Evolutionary conservation across 176 grass and related monocot species (phyloP).

Genomic region (Chrysopogon serrulatus): DNA sequence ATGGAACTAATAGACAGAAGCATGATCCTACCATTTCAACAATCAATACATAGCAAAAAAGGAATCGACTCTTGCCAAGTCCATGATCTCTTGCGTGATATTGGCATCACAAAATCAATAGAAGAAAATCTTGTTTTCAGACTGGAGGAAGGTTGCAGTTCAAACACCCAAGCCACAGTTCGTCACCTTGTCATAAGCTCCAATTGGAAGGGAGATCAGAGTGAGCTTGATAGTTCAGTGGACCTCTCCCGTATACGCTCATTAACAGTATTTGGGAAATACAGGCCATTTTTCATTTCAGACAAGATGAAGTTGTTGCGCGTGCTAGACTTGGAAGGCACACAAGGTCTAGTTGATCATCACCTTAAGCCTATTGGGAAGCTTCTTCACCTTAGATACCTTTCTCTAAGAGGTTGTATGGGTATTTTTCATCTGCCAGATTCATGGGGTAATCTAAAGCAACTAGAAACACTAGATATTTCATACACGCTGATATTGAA

Average conservation of each 20-base stretch:
- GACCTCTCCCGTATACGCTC: not conserved
- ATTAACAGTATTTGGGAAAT: conserved; percentile 8
- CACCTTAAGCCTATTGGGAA: conserved; percentile 1
- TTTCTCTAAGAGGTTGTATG: not conserved
- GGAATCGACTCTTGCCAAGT: not conserved
- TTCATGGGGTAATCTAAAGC: not conserved
- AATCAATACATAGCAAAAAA: not conserved
- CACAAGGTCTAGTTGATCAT: not conserved
- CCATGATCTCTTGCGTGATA: conserved; percentile 25
- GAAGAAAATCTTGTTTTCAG: too few species aligned
- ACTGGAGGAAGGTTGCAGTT: not conserved
- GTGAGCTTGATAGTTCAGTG: not conserved
- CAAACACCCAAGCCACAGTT: not conserved
- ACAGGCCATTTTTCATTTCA: not conserved
- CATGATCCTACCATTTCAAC: not conserved
- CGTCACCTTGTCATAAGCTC: not conserved
- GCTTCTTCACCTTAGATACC: conserved; percentile 7
- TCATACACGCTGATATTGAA: not conserved
- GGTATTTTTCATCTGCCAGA: not conserved
- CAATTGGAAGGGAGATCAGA: not conserved
- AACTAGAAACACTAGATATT: not conserved
- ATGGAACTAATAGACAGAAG: not conserved
- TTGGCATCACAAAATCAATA: too few species aligned
- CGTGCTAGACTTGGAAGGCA: conserved; percentile 34
- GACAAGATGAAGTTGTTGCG: conserved; percentile 19